These are phyloP conservation scores for Sphagnum contortum DNA, from an alignment of 225 moss, liverwort and hornwort species.

Conservation along the genomic window DNA sequence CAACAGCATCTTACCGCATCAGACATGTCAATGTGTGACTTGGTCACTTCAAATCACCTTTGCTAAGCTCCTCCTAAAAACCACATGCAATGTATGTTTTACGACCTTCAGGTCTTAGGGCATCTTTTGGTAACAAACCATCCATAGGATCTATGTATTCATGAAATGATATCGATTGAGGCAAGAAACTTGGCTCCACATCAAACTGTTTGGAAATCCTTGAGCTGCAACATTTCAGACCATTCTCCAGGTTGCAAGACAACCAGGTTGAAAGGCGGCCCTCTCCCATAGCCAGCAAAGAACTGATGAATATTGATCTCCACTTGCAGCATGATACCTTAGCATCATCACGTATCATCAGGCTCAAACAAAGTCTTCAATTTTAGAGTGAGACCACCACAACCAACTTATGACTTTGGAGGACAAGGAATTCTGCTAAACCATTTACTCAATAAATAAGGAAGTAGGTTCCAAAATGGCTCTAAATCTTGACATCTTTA, in stretches of 20 bases:
- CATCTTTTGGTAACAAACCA: constrained; percentile 50
- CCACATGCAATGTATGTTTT: constrained; percentile 78
- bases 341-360: constrained; percentile 10
- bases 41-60: constrained; percentile 51
- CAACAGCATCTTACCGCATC: constrained; percentile 37
- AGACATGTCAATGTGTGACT: constrained; percentile 72
- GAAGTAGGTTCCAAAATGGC: too few relatives aligned
- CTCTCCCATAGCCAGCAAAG: constrained; percentile 42
- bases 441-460: too few relatives aligned
- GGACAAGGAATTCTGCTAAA: constrained; percentile 46
- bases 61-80: constrained; percentile 47
- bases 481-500: too few relatives aligned
- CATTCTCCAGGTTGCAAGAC: constrained; percentile 24
- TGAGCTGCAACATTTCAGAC: constrained; percentile 50
- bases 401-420: constrained; percentile 42
- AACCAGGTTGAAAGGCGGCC: too few relatives aligned
- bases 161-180: constrained; percentile 30
- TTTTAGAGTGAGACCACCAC: constrained; percentile 23
- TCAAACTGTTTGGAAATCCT: constrained; percentile 51
- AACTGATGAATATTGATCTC: constrained; percentile 46
- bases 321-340: constrained; percentile 25
- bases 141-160: constrained; percentile 51
- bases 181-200: constrained; percentile 51
- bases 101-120: constrained; percentile 56
- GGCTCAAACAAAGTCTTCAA: constrained; percentile 37